Base-by-base conservation (phyloP, 2,329 filamentous ascomycete species). In the Colletotrichum brevisporum region DNA sequence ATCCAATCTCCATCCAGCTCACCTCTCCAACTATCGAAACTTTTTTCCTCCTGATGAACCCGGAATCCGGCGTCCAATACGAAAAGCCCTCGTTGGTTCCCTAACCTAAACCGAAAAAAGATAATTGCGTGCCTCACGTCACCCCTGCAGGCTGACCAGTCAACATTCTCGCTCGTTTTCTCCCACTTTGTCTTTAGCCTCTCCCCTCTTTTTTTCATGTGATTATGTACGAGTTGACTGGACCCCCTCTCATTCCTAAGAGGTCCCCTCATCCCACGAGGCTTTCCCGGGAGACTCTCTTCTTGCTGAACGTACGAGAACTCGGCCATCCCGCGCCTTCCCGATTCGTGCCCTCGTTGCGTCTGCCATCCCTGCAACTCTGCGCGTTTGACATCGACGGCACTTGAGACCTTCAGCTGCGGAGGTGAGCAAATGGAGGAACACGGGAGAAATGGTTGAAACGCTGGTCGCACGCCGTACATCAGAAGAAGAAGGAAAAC, bases 161-260 rank as follows among this genome's bases (percentile, higher is more conserved):
- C 61, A 55, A 59, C 59, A 71, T 71, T 70, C 70, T 39, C 72
- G 70, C 21, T 31, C 27, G 24, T 8, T 45, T 45, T 27, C 31
- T 48, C 12, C 10, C 62, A 51, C 58, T 27, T 43, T n/a, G 52
- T 59, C 45, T 36, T 36, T 36, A 36, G 31, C 26, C 21, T 18
- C 16, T 15, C 31, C 16, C 31, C 12, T 31, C 43, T 43, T 48
- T 31, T 18, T 39, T 24, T 24, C 6, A 16, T 24, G 41, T 43
- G 41, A 43, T 43, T 43, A n/a, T n/a, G n/a, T n/a, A 8, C 41
- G 16, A 43, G 16, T 36, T 36, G 31, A 36, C 31, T 36, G 31
- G 6, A 8, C 31, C 27, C 31, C 9, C 10, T 36, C 31, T 36
- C 31, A 36, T 36, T 36, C 31, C 27, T 6, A 1, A 9, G 5